A percentile compares a stretch with the other conserved stretches of the same genome.
phyloP scores from a whole-genome alignment of 768 basidiomycete genomes.

The Boletus reticulatus region DNA sequence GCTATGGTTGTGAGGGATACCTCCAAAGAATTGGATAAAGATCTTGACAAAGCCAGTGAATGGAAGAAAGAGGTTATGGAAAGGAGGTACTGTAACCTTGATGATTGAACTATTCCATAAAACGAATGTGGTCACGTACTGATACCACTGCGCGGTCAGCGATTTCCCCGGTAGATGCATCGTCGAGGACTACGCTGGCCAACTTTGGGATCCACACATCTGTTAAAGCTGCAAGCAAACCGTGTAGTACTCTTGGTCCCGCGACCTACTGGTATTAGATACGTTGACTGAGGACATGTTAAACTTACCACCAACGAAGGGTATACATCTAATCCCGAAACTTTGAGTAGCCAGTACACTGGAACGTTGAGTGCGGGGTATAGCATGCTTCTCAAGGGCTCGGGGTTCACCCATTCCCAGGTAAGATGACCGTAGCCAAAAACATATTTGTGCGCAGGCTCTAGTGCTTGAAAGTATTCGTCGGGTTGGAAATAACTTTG shows the following conservation, averaged over 20 bases:
- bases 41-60: slow-evolving; percentile 77
- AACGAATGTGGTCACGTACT: slow-evolving; percentile 45
- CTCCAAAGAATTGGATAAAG: slow-evolving; percentile 91
- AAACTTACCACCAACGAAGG: slow-evolving; percentile 61
- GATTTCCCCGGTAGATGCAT: slow-evolving; percentile 36
- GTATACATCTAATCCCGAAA: slow-evolving; percentile 47
- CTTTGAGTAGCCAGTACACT: slow-evolving; percentile 68
- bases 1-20: slow-evolving; percentile 82
- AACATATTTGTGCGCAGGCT: slow-evolving; percentile 84
- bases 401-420: slow-evolving; percentile 87
- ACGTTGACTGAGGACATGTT: background rate
- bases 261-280: slow-evolving; percentile 47
- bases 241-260: slow-evolving; percentile 75
- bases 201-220: slow-evolving; percentile 74
- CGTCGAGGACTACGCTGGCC: slow-evolving; percentile 55
- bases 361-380: slow-evolving; percentile 84
- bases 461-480: slow-evolving; percentile 93
- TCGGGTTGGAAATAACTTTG: slow-evolving; percentile 95
- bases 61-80: slow-evolving; percentile 89
- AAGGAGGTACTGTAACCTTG: slow-evolving; percentile 58
- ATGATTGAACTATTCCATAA: background rate
- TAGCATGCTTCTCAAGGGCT: slow-evolving; percentile 74
- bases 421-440: slow-evolving; percentile 92
- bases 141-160: slow-evolving; percentile 43
- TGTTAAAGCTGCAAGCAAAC: slow-evolving; percentile 71